Percentiles rank a stretch among this genome's conserved stretches.
Conservation (phyloP, 2,329 filamentous ascomycete species). For the Aureobasidium sp. region DNA sequence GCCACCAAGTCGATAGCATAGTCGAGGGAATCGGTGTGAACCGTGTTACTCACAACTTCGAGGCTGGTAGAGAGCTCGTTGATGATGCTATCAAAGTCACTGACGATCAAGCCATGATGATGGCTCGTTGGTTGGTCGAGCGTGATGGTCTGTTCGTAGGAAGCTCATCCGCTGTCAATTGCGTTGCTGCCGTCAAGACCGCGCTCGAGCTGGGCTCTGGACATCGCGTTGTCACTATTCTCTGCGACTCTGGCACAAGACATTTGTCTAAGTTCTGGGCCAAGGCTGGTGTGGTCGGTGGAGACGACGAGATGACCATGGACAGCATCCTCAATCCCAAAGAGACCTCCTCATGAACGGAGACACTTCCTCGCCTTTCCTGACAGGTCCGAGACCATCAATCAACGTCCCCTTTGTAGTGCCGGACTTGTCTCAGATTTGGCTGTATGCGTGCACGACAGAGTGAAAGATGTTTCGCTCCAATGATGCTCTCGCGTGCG, state of each 20-base stretch:
- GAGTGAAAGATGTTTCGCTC: too few species aligned
- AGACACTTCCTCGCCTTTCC: too few species aligned
- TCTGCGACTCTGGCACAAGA: conserved; percentile 80
- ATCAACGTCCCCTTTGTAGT: too few species aligned
- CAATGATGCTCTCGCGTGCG: too few species aligned
- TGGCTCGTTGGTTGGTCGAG: conserved; percentile 98
- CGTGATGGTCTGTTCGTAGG: conserved; percentile 96
- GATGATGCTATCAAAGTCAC: conserved; percentile 92
- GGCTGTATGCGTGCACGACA: too few species aligned
- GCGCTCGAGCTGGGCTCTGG: conserved; percentile 68
- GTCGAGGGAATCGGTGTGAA: conserved; percentile 98
- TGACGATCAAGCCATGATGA: conserved; percentile 88
- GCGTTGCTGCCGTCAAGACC: conserved; percentile 74
- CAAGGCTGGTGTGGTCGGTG: conserved; percentile 71
- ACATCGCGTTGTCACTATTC: conserved; percentile 77
- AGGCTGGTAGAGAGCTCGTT: conserved; percentile 84
- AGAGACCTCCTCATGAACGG: too few species aligned
- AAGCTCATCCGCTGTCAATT: conserved; percentile 94
- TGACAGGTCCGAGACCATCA: too few species aligned
- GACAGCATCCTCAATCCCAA: conserved; percentile 58
- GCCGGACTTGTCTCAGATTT: too few species aligned
- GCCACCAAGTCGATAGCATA: conserved; percentile 94
- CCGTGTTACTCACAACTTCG: conserved; percentile 93
- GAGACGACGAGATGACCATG: conserved; percentile 50
- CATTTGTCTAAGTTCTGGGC: conserved; percentile 91